Evolutionary conservation across 495 filamentous ascomycete genomes (phyloP), one percentile per base, ranked within the genome.

Genomic region (Talaromyces liani): DNA sequence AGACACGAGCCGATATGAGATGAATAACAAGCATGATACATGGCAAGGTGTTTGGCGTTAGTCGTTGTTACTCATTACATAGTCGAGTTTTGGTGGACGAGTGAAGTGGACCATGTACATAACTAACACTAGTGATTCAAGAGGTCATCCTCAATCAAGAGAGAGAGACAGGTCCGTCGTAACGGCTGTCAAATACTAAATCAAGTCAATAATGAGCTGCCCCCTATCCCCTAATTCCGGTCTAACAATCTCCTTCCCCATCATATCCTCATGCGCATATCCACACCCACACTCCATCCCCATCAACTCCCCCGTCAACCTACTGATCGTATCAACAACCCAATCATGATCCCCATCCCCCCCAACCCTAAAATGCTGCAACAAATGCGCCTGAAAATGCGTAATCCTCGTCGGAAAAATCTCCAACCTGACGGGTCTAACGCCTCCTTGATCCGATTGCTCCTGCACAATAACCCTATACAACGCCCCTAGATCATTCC

Each of bases 401-500:
- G 70, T 62, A 64, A 72, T 64, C 6, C 67, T 55, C 31, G 69
- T 74, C 31, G 73, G 73, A 41, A 73, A 73, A 1, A 75, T 68
- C 63, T 74, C 72, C 58, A 75, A 62, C 39, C 65, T 60, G 60
- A 70, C 68, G 18, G 71, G 59, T 27, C 14, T 34, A 20, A 57
- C 1, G 22, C 33, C 33, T 39, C 55, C n/a, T 22, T 41, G 36
- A 2, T 41, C 29, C 0, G 6, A 6, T 25, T 55, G 29, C 34
- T 68, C 68, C 14, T 5, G 34, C n/a, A 73, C 65, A 64, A 66
- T 24, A 66, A 79, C 71, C 63, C 72, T 72, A 75, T 76, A 79
- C n/a, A 78, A 45, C 53, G 69, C 76, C 14, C 74, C 69, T 12
- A 79, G 63, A 65, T 79, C 76, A 72, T 79, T 79, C 58, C 76